phyloP scores from a whole-genome alignment of 108 stramenopile species.

The Cafeteria roenbergensis region DNA sequence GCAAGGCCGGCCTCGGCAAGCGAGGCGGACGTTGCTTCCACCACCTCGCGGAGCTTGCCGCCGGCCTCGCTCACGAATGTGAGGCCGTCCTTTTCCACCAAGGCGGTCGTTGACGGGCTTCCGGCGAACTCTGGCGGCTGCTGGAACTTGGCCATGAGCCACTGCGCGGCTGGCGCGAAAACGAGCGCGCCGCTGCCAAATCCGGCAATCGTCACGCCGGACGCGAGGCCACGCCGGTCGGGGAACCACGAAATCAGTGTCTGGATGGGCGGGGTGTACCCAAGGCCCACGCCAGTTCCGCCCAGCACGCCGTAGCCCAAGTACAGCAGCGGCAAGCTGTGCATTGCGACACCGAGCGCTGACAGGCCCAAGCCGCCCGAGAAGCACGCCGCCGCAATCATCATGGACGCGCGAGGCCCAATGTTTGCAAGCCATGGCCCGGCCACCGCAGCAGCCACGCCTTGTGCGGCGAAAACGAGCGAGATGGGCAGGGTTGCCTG shows the following conservation, averaged over 20 bases:
- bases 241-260: slow-evolving; percentile 67
- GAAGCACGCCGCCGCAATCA: slow-evolving; percentile 31
- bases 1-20: no score
- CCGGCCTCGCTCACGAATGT: slow-evolving; percentile 28
- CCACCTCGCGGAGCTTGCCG: slow-evolving; percentile 42
- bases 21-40: slow-evolving; percentile 25
- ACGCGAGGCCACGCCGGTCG: slow-evolving; percentile 62
- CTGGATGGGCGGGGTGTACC: slow-evolving; percentile 63
- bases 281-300: slow-evolving; percentile 60
- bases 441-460: slow-evolving; percentile 47
- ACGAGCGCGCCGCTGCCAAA: slow-evolving; percentile 67
- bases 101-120: background rate
- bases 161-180: slow-evolving; percentile 54
- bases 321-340: slow-evolving; percentile 59
- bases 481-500: slow-evolving; percentile 51
- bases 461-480: slow-evolving; percentile 51
- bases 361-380: slow-evolving; percentile 25
- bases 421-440: slow-evolving; percentile 54
- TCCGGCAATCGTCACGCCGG: slow-evolving; percentile 59
- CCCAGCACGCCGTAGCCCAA: slow-evolving; percentile 56
- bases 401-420: slow-evolving; percentile 43
- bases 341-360: slow-evolving; percentile 48
- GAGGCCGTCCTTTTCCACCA: slow-evolving; percentile 10
- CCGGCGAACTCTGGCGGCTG: slow-evolving; percentile 47
- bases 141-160: slow-evolving; percentile 46